These are phyloP conservation scores for Amphichorda felina DNA, from an alignment of 2,329 filamentous ascomycete genomes.

Conservation along the genomic window DNA sequence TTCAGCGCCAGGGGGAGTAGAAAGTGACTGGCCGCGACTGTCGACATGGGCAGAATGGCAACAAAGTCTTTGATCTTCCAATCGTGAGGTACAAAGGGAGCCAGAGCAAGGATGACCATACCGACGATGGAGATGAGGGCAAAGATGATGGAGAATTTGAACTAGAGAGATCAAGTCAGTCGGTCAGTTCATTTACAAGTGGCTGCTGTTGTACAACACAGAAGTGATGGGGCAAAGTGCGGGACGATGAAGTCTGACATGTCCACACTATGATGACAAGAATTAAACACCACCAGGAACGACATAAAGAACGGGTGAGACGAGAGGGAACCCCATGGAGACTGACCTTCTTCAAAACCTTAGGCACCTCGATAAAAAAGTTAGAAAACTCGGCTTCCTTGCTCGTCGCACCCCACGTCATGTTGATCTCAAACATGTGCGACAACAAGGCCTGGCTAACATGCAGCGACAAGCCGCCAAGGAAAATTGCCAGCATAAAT, in stretches of 20 bases:
- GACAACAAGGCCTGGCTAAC: conserved; percentile 67
- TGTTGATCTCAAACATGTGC: conserved; percentile 79
- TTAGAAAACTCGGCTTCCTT: conserved; percentile 75
- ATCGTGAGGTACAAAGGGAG: conserved; percentile 49
- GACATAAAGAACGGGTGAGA: too few relatives aligned
- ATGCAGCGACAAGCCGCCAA: conserved; percentile 72
- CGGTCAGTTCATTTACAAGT: neutral
- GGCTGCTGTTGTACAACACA: too few relatives aligned
- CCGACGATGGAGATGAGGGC: conserved; percentile 41
- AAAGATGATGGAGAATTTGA: conserved; percentile 62
- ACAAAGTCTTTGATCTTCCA: conserved; percentile 62
- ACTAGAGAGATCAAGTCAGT: conserved; percentile 28
- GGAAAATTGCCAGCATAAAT: conserved; percentile 63
- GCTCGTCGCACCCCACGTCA: conserved; percentile 74
- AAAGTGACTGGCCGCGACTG: conserved; percentile 57
- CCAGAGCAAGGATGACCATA: conserved; percentile 55
- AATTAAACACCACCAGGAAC: too few relatives aligned
- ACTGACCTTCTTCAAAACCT: conserved; percentile 65
- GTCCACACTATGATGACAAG: too few relatives aligned
- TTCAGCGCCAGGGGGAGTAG: conserved; percentile 63
- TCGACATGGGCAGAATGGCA: conserved; percentile 65
- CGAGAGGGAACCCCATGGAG: too few relatives aligned
- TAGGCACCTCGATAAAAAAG: conserved; percentile 76
- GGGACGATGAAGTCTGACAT: too few relatives aligned
- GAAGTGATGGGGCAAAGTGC: too few relatives aligned